Percentiles rank a stretch among this genome's conserved stretches.
Conservation (phyloP, 176 grass and related monocot genomes). For the Eremochloa ophiuroides region DNA sequence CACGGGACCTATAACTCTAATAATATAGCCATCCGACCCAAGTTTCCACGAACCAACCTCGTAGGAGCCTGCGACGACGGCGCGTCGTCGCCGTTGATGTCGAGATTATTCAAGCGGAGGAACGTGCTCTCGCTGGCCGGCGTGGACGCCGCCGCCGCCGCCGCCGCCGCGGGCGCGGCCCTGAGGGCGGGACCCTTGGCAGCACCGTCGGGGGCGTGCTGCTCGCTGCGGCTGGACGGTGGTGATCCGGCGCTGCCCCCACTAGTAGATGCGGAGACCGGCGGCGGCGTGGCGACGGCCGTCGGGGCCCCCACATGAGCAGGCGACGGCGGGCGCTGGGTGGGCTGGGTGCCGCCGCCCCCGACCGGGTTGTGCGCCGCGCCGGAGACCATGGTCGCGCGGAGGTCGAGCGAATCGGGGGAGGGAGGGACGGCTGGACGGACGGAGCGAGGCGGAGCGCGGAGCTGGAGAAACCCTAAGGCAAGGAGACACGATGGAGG, state of each 20-base stretch:
- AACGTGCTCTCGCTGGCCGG: conserved; percentile 62
- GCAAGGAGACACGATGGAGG: not conserved
- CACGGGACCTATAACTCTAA: not conserved
- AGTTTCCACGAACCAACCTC: conserved; percentile 41
- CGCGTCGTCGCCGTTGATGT: conserved; percentile 74
- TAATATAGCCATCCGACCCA: not conserved
- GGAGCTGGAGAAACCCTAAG: conserved; percentile 56
- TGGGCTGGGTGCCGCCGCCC: not conserved
- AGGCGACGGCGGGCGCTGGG: not conserved
- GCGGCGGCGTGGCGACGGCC: not conserved
- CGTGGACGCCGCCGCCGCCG: conserved; percentile 25
- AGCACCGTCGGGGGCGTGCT: conserved; percentile 12
- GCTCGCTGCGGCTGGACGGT: conserved; percentile 63
- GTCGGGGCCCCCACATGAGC: not conserved
- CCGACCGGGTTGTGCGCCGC: not conserved
- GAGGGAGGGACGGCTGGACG: conserved; percentile 11
- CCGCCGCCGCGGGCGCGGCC: not conserved
- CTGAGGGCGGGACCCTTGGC: conserved; percentile 1
- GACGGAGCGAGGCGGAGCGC: not conserved
- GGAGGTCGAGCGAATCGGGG: conserved; percentile 13
- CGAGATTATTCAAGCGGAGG: conserved; percentile 62
- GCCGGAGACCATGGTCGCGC: conserved; percentile 33
- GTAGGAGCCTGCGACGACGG: conserved; percentile 57
- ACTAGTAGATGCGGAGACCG: conserved; percentile 62
- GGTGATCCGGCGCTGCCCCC: conserved; percentile 69